phyloP scores from a whole-genome alignment of 2,329 filamentous ascomycete genomes.

The Ophiostoma perfectum region DNA sequence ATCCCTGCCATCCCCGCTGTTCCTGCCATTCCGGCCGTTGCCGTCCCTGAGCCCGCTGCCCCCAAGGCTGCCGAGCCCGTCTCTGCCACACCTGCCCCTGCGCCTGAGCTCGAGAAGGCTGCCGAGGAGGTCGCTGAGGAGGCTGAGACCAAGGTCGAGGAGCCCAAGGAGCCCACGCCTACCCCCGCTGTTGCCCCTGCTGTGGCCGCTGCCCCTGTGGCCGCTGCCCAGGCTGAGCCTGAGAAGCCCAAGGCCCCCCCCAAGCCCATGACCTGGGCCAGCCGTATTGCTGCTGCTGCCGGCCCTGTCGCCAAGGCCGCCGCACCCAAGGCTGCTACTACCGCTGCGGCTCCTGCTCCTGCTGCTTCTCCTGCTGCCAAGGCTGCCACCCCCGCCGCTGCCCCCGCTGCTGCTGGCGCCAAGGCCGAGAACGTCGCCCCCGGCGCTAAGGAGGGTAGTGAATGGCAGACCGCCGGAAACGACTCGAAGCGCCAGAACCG shows the following conservation, averaged over 20 bases:
- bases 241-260: slow-evolving; percentile 44
- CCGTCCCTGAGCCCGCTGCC: slow-evolving; percentile 35
- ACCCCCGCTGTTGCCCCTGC: slow-evolving; percentile 47
- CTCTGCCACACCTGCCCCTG: slow-evolving; percentile 24
- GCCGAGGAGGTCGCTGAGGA: slow-evolving; percentile 51
- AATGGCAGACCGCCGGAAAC: slow-evolving; percentile 84
- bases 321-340: slow-evolving; percentile 49
- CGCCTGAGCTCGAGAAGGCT: slow-evolving; percentile 47
- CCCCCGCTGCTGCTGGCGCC: slow-evolving; percentile 33
- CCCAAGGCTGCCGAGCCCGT: slow-evolving; percentile 34
- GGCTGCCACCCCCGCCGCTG: slow-evolving; percentile 38
- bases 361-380: slow-evolving; percentile 35
- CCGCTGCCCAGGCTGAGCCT: slow-evolving; percentile 41
- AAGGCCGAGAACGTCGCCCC: slow-evolving; percentile 26
- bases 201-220: slow-evolving; percentile 51
- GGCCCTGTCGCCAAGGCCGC: slow-evolving; percentile 45
- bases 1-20: slow-evolving; percentile 38
- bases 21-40: slow-evolving; percentile 38
- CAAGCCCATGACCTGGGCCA: slow-evolving; percentile 72
- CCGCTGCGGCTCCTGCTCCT: slow-evolving; percentile 50
- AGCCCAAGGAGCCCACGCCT: slow-evolving; percentile 59
- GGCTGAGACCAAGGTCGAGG: slow-evolving; percentile 53
- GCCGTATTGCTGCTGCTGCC: slow-evolving; percentile 56
- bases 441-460: slow-evolving; percentile 51
- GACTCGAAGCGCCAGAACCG: slow-evolving; percentile 82